These are phyloP conservation scores for Parachaetomium inaequale DNA, from an alignment of 495 filamentous ascomycete genomes.

Conservation along the genomic window DNA sequence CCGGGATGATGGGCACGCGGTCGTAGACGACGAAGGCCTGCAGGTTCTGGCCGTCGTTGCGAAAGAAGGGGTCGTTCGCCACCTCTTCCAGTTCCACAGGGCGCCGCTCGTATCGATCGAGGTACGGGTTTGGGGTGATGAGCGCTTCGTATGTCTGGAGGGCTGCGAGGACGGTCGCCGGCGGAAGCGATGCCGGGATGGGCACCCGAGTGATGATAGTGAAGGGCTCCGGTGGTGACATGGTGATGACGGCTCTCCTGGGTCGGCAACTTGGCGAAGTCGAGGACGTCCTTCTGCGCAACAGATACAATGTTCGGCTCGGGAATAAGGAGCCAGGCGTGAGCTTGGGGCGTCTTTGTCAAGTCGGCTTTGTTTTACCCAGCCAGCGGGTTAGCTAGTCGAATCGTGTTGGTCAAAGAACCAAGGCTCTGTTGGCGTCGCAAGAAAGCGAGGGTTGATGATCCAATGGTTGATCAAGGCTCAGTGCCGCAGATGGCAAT, in stretches of 20 bases:
- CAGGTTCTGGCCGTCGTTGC: constrained; percentile 26
- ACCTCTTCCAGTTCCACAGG: constrained; percentile 26
- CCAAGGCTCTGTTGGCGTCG: no score
- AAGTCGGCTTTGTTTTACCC: neutral
- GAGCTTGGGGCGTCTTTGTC: neutral
- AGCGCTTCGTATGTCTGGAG: constrained; percentile 37
- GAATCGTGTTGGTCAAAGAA: neutral
- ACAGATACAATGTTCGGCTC: neutral
- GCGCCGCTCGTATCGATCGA: constrained; percentile 28
- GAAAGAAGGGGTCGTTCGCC: constrained; percentile 38
- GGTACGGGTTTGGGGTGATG: constrained; percentile 36
- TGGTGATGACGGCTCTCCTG: neutral
- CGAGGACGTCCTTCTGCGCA: neutral
- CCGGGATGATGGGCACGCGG: constrained; percentile 39
- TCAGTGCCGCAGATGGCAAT: neutral
- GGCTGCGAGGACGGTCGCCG: constrained; percentile 26
- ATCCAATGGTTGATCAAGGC: neutral
- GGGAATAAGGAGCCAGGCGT: neutral
- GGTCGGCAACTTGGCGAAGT: neutral
- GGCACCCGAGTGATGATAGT: constrained; percentile 34
- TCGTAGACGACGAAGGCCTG: constrained; percentile 35
- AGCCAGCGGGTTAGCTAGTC: neutral
- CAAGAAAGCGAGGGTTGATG: neutral
- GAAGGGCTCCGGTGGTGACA: constrained; percentile 21
- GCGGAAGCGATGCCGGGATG: constrained; percentile 31